Conservation (phyloP, 2,329 filamentous ascomycete species). For the Colletotrichum musicola region DNA sequence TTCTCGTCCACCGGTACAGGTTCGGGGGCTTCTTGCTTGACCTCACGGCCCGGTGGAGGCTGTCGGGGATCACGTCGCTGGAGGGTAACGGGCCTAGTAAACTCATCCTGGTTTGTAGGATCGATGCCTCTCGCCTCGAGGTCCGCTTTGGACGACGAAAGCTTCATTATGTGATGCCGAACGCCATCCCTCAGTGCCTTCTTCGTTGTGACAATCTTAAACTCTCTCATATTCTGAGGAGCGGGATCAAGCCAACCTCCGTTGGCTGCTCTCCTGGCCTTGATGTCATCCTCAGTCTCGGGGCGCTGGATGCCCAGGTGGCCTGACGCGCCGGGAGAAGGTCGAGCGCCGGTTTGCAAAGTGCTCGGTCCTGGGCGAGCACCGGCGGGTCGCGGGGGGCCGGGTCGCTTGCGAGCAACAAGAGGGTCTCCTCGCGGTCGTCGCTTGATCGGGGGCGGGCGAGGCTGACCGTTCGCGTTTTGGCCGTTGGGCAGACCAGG, state of each 20-base stretch:
- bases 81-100: conserved; percentile 87
- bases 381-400: conserved; percentile 45
- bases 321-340: conserved; percentile 25
- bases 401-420: conserved; percentile 69
- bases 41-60: conserved; percentile 71
- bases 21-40: conserved; percentile 69
- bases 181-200: conserved; percentile 82
- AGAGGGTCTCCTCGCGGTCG: conserved; percentile 72
- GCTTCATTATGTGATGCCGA: conserved; percentile 88
- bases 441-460: conserved; percentile 56
- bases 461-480: conserved; percentile 50
- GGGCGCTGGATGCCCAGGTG: conserved; percentile 35
- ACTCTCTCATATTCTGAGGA: conserved; percentile 56
- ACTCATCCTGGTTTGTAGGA: conserved; percentile 78
- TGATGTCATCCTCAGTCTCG: conserved; percentile 43
- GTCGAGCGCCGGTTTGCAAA: conserved; percentile 36
- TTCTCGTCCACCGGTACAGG: conserved; percentile 64
- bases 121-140: conserved; percentile 73
- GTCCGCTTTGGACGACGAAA: conserved; percentile 68
- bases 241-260: conserved; percentile 71
- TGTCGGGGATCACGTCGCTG: conserved; percentile 89
- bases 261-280: conserved; percentile 46
- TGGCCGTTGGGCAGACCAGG: conserved; percentile 47
- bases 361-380: conserved; percentile 45
- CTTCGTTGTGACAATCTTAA: conserved; percentile 83